These are phyloP conservation scores for Epichloe baconii DNA, from an alignment of 2,329 filamentous ascomycete genomes.

Conservation along the genomic window DNA sequence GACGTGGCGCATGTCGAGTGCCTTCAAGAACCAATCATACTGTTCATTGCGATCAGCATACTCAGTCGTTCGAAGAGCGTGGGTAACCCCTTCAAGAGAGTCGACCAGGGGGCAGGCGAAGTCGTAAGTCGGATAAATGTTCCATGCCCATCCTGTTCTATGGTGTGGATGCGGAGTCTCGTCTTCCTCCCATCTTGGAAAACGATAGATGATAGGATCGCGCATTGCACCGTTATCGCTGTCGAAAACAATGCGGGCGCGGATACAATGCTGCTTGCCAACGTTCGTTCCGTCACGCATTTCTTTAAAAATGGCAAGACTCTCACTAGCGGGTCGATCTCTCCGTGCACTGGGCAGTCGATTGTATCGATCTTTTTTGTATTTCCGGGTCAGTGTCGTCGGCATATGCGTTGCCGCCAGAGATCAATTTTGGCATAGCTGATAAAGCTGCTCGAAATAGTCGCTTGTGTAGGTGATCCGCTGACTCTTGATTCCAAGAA, in stretches of 20 bases:
- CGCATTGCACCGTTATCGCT: slow-evolving; percentile 90
- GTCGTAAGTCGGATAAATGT: slow-evolving; percentile 79
- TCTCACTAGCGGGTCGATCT: slow-evolving; percentile 68
- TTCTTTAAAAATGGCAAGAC: slow-evolving; percentile 71
- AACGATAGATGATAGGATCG: slow-evolving; percentile 94
- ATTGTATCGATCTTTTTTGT: slow-evolving; percentile 66
- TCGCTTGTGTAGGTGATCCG: slow-evolving; percentile 73
- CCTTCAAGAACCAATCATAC: slow-evolving; percentile 74
- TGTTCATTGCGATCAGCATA: slow-evolving; percentile 78
- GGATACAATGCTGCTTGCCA: slow-evolving; percentile 76
- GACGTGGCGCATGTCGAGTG: slow-evolving; percentile 59
- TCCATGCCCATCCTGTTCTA: slow-evolving; percentile 65
- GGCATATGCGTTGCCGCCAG: slow-evolving; percentile 70
- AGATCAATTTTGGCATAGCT: slow-evolving; percentile 67
- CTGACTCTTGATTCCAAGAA: slow-evolving; percentile 78
- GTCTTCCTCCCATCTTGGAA: slow-evolving; percentile 18
- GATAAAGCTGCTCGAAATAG: slow-evolving; percentile 76
- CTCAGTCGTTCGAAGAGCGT: slow-evolving; percentile 72
- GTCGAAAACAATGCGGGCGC: slow-evolving; percentile 82
- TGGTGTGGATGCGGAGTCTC: slow-evolving; percentile 57
- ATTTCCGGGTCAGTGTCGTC: slow-evolving; percentile 78
- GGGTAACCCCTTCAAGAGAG: slow-evolving; percentile 67
- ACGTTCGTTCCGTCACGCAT: slow-evolving; percentile 79
- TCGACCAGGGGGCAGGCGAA: slow-evolving; percentile 75
- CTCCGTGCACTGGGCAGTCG: slow-evolving; percentile 55